Evolutionary conservation across 208 protist genomes (phyloP).

Genomic region (Trypanosoma cruzi): DNA sequence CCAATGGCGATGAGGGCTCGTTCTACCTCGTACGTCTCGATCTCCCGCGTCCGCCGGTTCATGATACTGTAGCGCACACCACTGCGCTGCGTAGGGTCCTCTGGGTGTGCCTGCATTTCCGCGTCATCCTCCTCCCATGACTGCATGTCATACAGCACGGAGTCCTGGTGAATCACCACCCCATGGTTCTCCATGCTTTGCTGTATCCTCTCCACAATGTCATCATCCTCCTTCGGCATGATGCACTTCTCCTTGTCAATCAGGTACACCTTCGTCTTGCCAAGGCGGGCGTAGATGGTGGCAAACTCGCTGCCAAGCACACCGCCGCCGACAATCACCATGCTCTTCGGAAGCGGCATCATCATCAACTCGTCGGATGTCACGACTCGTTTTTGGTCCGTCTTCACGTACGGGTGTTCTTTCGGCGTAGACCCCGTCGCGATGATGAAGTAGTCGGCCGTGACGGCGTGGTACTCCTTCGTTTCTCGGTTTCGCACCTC

Average conservation of each 20-base stretch:
- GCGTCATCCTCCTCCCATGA: slow-evolving; percentile 46
- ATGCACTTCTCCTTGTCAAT: slow-evolving; percentile 74
- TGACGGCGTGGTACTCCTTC: slow-evolving; percentile 55
- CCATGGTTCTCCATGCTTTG: slow-evolving; percentile 39
- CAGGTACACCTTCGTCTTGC: slow-evolving; percentile 73
- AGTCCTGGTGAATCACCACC: slow-evolving; percentile 74
- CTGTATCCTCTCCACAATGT: slow-evolving; percentile 56
- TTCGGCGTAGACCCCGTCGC: slow-evolving; percentile 69
- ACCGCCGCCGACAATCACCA: slow-evolving; percentile 80
- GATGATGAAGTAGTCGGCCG: slow-evolving; percentile 81
- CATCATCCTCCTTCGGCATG: slow-evolving; percentile 67
- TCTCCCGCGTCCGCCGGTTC: slow-evolving; percentile 45
- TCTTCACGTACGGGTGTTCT: slow-evolving; percentile 54
- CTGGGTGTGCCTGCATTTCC: slow-evolving; percentile 26
- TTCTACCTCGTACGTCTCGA: slow-evolving; percentile 77
- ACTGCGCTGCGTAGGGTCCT: slow-evolving; percentile 16
- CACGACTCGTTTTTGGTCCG: slow-evolving; percentile 59
- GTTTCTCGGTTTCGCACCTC: slow-evolving; percentile 43
- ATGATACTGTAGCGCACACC: slow-evolving; percentile 85
- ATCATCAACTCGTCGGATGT: slow-evolving; percentile 79
- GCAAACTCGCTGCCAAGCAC: slow-evolving; percentile 83
- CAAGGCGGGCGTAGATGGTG: slow-evolving; percentile 61
- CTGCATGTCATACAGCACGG: slow-evolving; percentile 74
- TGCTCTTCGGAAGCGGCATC: slow-evolving; percentile 55
- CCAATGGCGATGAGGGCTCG: slow-evolving; percentile 69